Conservation (phyloP, 495 filamentous ascomycete genomes). For the Tuber brumale region DNA sequence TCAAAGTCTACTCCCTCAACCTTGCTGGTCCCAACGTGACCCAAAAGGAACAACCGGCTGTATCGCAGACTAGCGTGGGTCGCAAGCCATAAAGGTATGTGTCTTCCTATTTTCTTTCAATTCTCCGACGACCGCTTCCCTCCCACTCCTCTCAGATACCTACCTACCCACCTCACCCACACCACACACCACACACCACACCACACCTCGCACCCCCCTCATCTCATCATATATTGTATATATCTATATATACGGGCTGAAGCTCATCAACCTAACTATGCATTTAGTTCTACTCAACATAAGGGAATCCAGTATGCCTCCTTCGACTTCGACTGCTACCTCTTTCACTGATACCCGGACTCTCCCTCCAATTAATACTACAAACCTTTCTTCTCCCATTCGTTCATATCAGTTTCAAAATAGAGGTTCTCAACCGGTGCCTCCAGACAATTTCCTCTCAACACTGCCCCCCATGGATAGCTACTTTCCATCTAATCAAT, state of each 20-base stretch:
- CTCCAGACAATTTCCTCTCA: background rate
- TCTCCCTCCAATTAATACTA: constrained; percentile 36
- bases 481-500: constrained; percentile 35
- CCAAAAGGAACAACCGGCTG: background rate
- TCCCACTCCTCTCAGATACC: constrained; percentile 18
- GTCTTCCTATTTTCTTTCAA: constrained; percentile 34
- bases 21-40: background rate
- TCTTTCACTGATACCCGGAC: constrained; percentile 34
- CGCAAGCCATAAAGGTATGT: constrained; percentile 21
- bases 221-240: constrained; percentile 29
- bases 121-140: constrained; percentile 29
- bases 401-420: background rate
- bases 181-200: constrained; percentile 6
- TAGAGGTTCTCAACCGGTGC: background rate
- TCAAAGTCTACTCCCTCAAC: background rate
- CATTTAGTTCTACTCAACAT: constrained; percentile 32
- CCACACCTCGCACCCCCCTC: constrained; percentile 21
- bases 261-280: constrained; percentile 38
- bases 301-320: constrained; percentile 33
- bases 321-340: constrained; percentile 30
- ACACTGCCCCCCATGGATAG: constrained; percentile 28
- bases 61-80: constrained; percentile 2
- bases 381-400: constrained; percentile 24
- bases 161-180: constrained; percentile 29
- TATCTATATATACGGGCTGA: constrained; percentile 19